Percentiles rank a stretch among this genome's conserved stretches.
Conservation (phyloP, 768 basidiomycete species). For the Rickenella mellea region DNA sequence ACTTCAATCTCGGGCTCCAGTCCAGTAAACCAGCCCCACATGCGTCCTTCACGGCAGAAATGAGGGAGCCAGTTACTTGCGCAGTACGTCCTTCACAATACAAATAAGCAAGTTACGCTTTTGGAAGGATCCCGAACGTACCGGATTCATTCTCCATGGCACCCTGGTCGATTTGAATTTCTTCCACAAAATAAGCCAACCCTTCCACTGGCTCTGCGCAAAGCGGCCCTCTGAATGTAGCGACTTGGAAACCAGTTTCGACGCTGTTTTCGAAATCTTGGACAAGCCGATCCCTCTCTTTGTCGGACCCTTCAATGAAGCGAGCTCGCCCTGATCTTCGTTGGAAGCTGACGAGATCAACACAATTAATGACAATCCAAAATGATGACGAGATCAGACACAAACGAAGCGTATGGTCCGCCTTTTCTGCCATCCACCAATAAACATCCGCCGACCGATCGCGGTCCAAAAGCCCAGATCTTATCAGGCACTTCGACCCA, state of each 20-base stretch:
- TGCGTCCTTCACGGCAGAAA: slow-evolving; percentile 81
- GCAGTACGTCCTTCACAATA: slow-evolving; percentile 72
- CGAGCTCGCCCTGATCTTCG: slow-evolving; percentile 32
- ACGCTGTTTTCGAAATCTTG: slow-evolving; percentile 75
- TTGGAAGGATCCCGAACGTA: slow-evolving; percentile 21
- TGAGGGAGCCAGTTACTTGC: slow-evolving; percentile 84
- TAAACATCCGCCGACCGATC: slow-evolving; percentile 76
- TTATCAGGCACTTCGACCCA: slow-evolving; percentile 66
- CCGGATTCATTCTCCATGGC: slow-evolving; percentile 59
- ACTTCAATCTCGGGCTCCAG: slow-evolving; percentile 94
- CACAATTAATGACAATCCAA: slow-evolving; percentile 1
- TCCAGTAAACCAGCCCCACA: slow-evolving; percentile 86
- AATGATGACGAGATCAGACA: slow-evolving; percentile 7
- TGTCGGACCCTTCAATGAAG: slow-evolving; percentile 20
- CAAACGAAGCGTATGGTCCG: slow-evolving; percentile 45
- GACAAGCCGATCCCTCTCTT: slow-evolving; percentile 11
- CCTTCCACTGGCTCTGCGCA: slow-evolving; percentile 95
- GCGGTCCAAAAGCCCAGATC: slow-evolving; percentile 91
- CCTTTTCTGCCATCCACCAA: slow-evolving; percentile 64
- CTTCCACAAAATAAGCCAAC: slow-evolving; percentile 83
- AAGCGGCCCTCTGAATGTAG: slow-evolving; percentile 87
- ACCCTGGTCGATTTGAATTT: slow-evolving; percentile 50
- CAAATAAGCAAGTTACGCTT: slow-evolving; percentile 1
- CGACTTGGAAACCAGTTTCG: slow-evolving; percentile 92
- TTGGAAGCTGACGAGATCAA: slow-evolving; percentile 33